These are phyloP conservation scores for Bipolaris victoriae DNA, from an alignment of 2,329 filamentous ascomycete species.

Conservation along the genomic window DNA sequence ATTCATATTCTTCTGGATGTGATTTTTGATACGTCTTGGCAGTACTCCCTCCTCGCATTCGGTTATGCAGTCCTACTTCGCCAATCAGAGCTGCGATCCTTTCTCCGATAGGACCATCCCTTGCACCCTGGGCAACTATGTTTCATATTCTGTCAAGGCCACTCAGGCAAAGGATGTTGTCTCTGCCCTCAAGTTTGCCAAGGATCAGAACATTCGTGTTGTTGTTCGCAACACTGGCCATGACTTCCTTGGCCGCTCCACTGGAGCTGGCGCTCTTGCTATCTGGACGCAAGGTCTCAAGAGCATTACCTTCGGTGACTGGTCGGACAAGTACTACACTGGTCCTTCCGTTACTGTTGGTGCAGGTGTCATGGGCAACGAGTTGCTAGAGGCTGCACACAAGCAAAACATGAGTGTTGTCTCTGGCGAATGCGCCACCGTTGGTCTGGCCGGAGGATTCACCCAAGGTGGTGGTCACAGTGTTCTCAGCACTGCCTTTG, in stretches of 20 bases:
- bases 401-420: constrained; percentile 30
- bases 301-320: constrained; percentile 26
- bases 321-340: constrained; percentile 29
- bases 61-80: constrained; percentile 17
- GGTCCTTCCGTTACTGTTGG: constrained; percentile 37
- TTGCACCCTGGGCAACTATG: constrained; percentile 33
- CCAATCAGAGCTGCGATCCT: constrained; percentile 25
- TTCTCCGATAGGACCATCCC: constrained; percentile 13
- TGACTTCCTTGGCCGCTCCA: constrained; percentile 39
- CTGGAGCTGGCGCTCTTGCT: constrained; percentile 35
- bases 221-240: constrained; percentile 29
- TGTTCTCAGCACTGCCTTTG: constrained; percentile 25
- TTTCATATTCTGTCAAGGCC: constrained; percentile 46
- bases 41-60: constrained; percentile 17
- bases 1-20: constrained; percentile 1
- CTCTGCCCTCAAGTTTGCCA: constrained; percentile 32
- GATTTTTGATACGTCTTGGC: constrained; percentile 5
- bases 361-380: constrained; percentile 36
- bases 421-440: constrained; percentile 41
- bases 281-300: constrained; percentile 44
- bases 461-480: constrained; percentile 42
- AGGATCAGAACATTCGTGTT: constrained; percentile 34
- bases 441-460: constrained; percentile 44
- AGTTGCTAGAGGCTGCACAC: constrained; percentile 30
- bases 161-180: constrained; percentile 5